phyloP scores from a whole-genome alignment of 495 filamentous ascomycete species.

The Talaromyces proteolyticus region DNA sequence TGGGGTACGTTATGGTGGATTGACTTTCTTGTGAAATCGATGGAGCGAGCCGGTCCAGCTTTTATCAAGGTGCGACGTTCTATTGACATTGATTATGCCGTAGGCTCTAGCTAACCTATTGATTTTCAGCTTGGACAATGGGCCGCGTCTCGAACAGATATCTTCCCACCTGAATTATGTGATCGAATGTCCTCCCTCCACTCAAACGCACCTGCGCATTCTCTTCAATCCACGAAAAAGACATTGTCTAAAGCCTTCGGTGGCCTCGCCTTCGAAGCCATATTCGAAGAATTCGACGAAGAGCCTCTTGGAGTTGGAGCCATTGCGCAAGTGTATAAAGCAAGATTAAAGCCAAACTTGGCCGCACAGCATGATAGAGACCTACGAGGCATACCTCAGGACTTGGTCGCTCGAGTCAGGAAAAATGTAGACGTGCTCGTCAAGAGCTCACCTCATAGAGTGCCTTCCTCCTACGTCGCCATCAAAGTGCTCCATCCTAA shows the following conservation, averaged over 20 bases:
- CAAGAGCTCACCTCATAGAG: conserved; percentile 76
- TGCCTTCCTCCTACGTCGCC: conserved; percentile 90
- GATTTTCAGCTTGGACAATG: conserved; percentile 86
- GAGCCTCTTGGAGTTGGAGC: conserved; percentile 89
- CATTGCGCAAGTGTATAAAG: conserved; percentile 97
- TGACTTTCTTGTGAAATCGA: conserved; percentile 73
- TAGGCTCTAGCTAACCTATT: background rate
- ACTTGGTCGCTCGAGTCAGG: conserved; percentile 60
- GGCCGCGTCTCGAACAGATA: conserved; percentile 94
- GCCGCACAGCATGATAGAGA: conserved; percentile 55
- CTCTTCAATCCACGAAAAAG: conserved; percentile 69
- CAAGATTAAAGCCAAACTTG: conserved; percentile 79
- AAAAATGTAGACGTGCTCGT: conserved; percentile 81
- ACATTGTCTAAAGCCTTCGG: conserved; percentile 78
- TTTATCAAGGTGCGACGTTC: conserved; percentile 92
- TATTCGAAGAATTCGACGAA: conserved; percentile 96
- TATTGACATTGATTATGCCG: background rate
- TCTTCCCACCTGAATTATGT: conserved; percentile 95
- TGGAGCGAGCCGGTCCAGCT: conserved; percentile 92
- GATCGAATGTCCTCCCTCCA: conserved; percentile 91
- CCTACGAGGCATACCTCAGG: conserved; percentile 36
- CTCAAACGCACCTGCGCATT: conserved; percentile 89
- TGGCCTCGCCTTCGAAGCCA: conserved; percentile 74
- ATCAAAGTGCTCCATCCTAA: conserved; percentile 94
- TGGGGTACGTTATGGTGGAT: conserved; percentile 94